phyloP scores from a whole-genome alignment of 2,329 filamentous ascomycete species.

The Colletotrichum limetticola region DNA sequence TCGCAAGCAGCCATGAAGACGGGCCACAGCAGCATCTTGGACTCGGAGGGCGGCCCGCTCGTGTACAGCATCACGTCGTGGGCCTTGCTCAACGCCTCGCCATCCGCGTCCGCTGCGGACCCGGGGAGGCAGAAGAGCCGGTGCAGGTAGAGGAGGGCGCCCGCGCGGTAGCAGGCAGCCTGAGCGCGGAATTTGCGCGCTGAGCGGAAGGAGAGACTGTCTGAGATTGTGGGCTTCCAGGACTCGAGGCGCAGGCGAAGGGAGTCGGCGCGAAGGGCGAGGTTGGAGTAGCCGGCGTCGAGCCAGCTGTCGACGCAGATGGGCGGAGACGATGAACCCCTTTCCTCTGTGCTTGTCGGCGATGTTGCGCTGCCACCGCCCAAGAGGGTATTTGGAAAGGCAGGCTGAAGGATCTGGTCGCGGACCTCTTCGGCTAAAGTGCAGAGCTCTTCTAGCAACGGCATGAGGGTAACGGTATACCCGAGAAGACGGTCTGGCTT shows the following conservation, averaged over 20 bases:
- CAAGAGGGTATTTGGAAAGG: not conserved
- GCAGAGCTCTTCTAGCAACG: constrained; percentile 42
- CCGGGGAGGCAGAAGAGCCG: constrained; percentile 40
- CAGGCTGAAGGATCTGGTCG: constrained; percentile 3
- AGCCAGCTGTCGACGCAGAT: constrained; percentile 5
- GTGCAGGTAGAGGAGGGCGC: constrained; percentile 42
- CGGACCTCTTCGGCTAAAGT: constrained; percentile 42
- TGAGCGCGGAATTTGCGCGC: constrained; percentile 43
- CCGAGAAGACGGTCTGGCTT: constrained; percentile 45
- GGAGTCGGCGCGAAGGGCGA: constrained; percentile 35
- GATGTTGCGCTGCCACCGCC: not conserved
- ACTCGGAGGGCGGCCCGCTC: constrained; percentile 37
- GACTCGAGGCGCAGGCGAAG: constrained; percentile 36
- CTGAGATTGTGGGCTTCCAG: constrained; percentile 40
- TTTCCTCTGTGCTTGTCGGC: not conserved
- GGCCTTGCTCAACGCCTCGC: constrained; percentile 39
- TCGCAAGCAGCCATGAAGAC: constrained; percentile 44
- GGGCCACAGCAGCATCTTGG: constrained; percentile 44
- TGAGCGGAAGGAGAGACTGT: constrained; percentile 38
- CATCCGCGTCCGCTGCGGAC: constrained; percentile 37
- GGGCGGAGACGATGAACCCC: not conserved
- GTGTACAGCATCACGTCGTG: constrained; percentile 44
- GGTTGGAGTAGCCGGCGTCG: not conserved
- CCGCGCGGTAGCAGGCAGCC: constrained; percentile 41
- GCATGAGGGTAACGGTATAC: constrained; percentile 44